A percentile compares a stretch with the other conserved stretches of the same genome.
These are phyloP conservation scores for Nicotiana otophora DNA, from an alignment of 257 asterid species.

Conservation along the genomic window DNA sequence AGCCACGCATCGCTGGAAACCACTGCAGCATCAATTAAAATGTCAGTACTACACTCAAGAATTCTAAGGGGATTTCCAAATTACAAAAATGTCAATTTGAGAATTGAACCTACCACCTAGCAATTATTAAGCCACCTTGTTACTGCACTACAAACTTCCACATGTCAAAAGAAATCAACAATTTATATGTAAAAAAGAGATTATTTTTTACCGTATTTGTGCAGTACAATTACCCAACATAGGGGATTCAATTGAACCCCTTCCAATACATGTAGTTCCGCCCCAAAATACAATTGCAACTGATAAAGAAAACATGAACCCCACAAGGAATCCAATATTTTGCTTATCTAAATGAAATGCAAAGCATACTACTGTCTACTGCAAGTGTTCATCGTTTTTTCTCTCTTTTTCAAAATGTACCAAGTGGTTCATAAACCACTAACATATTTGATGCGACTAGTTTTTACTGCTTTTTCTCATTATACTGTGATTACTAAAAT, in stretches of 20 bases:
- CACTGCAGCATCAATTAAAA: slow-evolving; percentile 32
- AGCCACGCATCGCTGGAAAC: slow-evolving; percentile 40
- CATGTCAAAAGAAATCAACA: background rate
- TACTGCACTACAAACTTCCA: background rate
- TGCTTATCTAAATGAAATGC: background rate
- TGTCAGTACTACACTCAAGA: background rate
- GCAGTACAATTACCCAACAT: background rate
- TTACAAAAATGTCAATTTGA: slow-evolving; percentile 4
- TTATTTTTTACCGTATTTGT: background rate
- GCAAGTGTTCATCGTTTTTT: background rate
- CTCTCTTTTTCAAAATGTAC: background rate
- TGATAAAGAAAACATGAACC: background rate
- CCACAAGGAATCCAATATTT: background rate
- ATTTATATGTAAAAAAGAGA: background rate
- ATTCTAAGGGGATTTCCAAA: background rate
- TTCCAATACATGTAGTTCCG: background rate
- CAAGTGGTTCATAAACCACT: background rate
- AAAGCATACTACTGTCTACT: background rate
- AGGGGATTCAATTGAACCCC: background rate
- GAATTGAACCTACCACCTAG: slow-evolving; percentile 7
- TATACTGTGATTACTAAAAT: background rate
- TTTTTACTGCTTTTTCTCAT: background rate
- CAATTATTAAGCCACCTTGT: background rate
- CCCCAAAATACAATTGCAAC: background rate
- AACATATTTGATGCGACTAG: background rate